Evolutionary conservation across 179 eudicot species (phyloP), one percentile per base, ranked within the genome.

Genomic region (Beta corolliflora): DNA sequence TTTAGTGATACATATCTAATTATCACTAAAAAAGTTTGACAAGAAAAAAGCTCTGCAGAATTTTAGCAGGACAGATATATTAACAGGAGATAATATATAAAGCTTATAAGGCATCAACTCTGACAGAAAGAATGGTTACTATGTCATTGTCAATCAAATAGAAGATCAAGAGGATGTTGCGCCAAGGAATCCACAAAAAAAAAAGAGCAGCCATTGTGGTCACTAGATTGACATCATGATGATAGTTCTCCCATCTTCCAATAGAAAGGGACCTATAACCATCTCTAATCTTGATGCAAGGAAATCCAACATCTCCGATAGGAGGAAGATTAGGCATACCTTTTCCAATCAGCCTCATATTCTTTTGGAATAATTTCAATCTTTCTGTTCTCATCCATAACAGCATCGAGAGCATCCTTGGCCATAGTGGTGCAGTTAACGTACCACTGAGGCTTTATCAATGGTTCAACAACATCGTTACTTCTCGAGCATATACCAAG

Each of bases 371-470:
- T 86, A 54, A 96, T 96, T 82, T 91, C 97, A 48, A 96, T 89
- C 85, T 86, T 92, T 85, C 79, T 87, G 75, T 84, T 84, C 71
- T 83, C 91, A 84, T 87, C 83, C 76, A 84, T 63, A 63, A 94
- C 98, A 84, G 97, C 98, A 85, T 92, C 88, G 81, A 96, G 93
- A 59, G 94, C 99, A 77, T 96, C 89, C 82, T 89, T 90, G 4
- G 94, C 98, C 93, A 94, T 90, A 70, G 85, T 81, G 80, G 67
- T 84, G 85, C 98, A 96, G 82, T 85, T 90, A 69, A 96, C 99
- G 81, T 90, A 96, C 99, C 99, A 94, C 86, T 96, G 99, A 73
- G 97, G 97, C 90, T 96, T 96, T 85, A 96, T 91, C 80, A 94
- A 78, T 46, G 99, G 98, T 82, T 94, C 99, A 82, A 96, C 91